Conservation (phyloP, 2,329 filamentous ascomycete genomes). For the Fonsecaea multimorphosa region DNA sequence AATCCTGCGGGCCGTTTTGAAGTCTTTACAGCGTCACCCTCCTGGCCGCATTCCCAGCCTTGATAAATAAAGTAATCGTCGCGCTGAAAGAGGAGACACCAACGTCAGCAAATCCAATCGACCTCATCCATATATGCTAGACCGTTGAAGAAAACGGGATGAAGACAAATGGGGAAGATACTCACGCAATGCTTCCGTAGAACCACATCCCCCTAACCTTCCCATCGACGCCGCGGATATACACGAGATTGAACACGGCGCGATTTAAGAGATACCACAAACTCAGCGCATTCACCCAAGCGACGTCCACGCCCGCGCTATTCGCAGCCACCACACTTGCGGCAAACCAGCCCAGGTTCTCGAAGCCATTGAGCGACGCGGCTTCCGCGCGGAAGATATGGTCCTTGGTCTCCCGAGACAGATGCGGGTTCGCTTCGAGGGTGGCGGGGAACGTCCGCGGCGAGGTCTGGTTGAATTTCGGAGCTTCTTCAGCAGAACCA, state of each 20-base stretch:
- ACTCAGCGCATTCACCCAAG: conserved; percentile 4
- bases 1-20: background rate
- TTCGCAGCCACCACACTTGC: conserved; percentile 49
- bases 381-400: conserved; percentile 47
- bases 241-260: conserved; percentile 2
- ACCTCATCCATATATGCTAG: background rate
- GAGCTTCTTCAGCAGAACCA: background rate
- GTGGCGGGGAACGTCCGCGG: conserved; percentile 13
- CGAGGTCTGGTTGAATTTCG: conserved; percentile 10
- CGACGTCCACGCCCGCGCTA: background rate
- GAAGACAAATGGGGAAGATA: background rate
- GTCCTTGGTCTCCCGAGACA: conserved; percentile 41
- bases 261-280: conserved; percentile 15
- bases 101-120: background rate
- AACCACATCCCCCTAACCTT: background rate
- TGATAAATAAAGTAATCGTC: conserved; percentile 12
- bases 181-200: conserved; percentile 5
- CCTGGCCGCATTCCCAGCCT: conserved; percentile 15
- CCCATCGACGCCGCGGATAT: background rate
- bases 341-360: conserved; percentile 50
- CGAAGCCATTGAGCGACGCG: conserved; percentile 47
- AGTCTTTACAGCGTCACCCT: background rate
- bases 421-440: conserved; percentile 1
- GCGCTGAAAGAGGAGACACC: background rate
- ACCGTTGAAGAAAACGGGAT: background rate